phyloP scores from a whole-genome alignment of 2,329 filamentous ascomycete species.

The Dactylonectria estremocensis region DNA sequence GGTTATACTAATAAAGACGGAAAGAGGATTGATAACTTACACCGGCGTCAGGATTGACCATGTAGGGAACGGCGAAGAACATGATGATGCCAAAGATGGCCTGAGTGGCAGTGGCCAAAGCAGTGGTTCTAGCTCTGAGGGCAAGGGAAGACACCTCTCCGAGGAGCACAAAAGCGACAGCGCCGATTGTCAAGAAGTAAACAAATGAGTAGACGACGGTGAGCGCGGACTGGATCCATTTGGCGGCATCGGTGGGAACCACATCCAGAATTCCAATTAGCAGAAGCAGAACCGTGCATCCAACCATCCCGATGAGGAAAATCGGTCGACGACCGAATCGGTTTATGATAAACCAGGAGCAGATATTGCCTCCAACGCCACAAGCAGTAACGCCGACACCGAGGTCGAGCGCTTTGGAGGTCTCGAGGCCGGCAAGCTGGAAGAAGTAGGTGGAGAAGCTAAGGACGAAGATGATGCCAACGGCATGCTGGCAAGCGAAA shows the following conservation, averaged over 20 bases:
- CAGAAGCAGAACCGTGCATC: conserved; percentile 54
- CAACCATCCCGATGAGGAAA: conserved; percentile 57
- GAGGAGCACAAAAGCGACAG: conserved; percentile 60
- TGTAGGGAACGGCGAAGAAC: conserved; percentile 59
- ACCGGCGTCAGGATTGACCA: conserved; percentile 58
- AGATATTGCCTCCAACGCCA: conserved; percentile 56
- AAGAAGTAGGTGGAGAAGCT: conserved; percentile 61
- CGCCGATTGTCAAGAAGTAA: conserved; percentile 60
- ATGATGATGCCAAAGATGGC: conserved; percentile 56
- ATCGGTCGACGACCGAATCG: conserved; percentile 57
- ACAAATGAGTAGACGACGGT: conserved; percentile 57
- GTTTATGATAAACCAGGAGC: conserved; percentile 60
- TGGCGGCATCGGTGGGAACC: conserved; percentile 52
- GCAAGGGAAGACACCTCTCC: conserved; percentile 56
- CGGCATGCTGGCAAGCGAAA: conserved; percentile 59
- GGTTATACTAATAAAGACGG: background rate
- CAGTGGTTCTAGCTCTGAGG: conserved; percentile 57
- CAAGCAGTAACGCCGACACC: conserved; percentile 60
- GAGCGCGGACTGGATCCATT: conserved; percentile 55
- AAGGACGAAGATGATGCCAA: conserved; percentile 61
- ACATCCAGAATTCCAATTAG: conserved; percentile 61
- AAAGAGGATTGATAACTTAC: background rate
- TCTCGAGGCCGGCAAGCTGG: conserved; percentile 53
- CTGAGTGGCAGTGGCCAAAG: conserved; percentile 57
- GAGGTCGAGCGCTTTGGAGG: conserved; percentile 51